Base-by-base conservation (phyloP, 2,329 filamentous ascomycete genomes). In the Talaromyces sp. region DNA sequence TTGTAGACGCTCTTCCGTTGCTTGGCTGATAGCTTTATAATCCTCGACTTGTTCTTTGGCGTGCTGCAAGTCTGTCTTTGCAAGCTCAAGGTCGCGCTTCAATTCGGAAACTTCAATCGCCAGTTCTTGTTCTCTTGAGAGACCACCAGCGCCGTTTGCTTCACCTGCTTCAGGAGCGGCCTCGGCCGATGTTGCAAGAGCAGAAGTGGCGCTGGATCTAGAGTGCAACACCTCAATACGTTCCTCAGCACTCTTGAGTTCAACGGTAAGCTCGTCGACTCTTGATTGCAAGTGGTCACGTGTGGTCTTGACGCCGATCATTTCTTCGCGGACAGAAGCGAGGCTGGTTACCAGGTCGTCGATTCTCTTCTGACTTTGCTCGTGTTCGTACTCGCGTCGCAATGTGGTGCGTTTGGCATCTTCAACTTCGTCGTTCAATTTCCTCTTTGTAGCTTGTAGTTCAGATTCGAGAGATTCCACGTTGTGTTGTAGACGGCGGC, bases 241-340 rank as follows among this genome's bases (percentile, higher is more conserved):
- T 74, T 98, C 95, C 73, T 98, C 92, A 0, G 93, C 91, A 69
- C 89, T 92, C 67, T 89, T 89, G 27, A 98, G 81, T 71, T 98
- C 91, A 60, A 96, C 89, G 27, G 88, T 89, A 58, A 99, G 79
- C 76, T 98, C 93, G 65, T 96, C 90, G 3, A 96, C 91, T 60
- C 93, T 86, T 35, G 88, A 85, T 73, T 98, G 93, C 1, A 99
- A 82, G 72, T 97, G 90, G 72, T 98, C 93, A 54, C 89, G 87
- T 53, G 86, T 90, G 1, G 93, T 96, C 80, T 96, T 96, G 26
- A 88, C 86, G 27, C 88, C 87, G 52, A 95, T 86, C 56, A 96
- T 84, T 67, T 97, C 92, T 73, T 98, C 93, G 51, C 93, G 90
- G 56, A 88, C 86, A 63, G 91, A 86, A 66, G 90, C 84, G 46